phyloP scores from a whole-genome alignment of 1,284 basidiomycete species.

The Boletus albobrunnescens region DNA sequence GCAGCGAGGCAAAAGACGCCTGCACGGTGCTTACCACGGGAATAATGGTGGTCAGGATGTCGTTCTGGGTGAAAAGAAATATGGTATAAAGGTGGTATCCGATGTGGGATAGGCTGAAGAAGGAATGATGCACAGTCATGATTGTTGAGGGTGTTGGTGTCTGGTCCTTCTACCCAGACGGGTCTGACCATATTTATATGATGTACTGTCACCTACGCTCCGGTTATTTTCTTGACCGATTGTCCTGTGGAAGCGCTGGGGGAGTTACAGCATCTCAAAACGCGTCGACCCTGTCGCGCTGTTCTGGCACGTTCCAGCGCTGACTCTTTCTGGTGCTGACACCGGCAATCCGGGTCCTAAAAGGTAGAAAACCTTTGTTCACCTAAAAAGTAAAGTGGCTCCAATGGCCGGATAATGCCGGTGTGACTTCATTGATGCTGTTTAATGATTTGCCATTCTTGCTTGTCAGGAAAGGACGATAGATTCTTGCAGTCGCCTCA shows the following conservation, averaged over 20 bases:
- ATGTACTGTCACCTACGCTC: neutral
- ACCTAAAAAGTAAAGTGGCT: no score
- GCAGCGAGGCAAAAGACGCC: neutral
- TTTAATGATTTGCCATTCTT: no score
- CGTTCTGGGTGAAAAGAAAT: constrained; percentile 42
- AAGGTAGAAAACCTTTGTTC: no score
- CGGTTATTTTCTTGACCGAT: neutral
- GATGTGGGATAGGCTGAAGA: constrained; percentile 12
- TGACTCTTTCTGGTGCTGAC: no score
- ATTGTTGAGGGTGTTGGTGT: neutral
- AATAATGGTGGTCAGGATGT: constrained; percentile 39
- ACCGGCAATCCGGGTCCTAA: no score
- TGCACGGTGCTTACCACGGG: constrained; percentile 34
- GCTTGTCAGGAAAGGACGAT: no score
- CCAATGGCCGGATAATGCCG: no score
- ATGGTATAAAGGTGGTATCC: constrained; percentile 30
- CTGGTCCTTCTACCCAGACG: neutral
- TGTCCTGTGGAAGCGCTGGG: neutral
- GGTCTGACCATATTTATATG: constrained; percentile 12
- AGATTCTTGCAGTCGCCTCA: no score
- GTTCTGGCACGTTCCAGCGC: neutral
- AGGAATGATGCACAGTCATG: constrained; percentile 17
- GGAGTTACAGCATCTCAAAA: neutral
- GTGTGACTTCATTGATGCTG: no score
- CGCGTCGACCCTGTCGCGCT: neutral